phyloP scores from a whole-genome alignment of 352 stramenopile species.

The Phytophthora niederhauseri region DNA sequence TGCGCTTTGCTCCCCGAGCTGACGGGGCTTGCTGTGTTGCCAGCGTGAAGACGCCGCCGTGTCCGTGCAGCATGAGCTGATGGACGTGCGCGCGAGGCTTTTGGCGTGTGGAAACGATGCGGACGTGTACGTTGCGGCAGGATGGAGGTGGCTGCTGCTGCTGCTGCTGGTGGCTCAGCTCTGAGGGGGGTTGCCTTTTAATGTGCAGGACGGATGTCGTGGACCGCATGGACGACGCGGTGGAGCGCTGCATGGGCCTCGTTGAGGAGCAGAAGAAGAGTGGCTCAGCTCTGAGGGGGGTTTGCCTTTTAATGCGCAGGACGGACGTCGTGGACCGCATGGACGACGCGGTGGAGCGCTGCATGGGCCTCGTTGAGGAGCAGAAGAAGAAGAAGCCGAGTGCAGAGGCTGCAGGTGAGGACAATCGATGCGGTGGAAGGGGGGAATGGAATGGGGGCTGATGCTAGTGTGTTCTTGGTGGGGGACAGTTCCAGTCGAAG shows the following conservation, averaged over 20 bases:
- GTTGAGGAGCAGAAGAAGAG: conserved; percentile 15
- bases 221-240: conserved; percentile 40
- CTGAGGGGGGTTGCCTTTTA: background rate
- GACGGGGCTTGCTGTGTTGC: background rate
- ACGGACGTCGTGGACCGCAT: conserved; percentile 39
- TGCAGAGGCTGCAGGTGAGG: conserved; percentile 10
- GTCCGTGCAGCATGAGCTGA: conserved; percentile 28
- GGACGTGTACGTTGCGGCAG: conserved; percentile 27
- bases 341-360: conserved; percentile 45
- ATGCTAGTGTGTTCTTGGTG: background rate
- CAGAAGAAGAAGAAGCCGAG: conserved; percentile 16
- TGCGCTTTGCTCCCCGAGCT: background rate
- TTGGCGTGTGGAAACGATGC: conserved; percentile 17
- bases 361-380: conserved; percentile 23
- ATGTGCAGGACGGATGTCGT: conserved; percentile 39
- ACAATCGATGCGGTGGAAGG: background rate
- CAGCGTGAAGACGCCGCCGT: conserved; percentile 12
- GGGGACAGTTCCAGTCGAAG: conserved; percentile 30
- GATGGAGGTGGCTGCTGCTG: background rate
- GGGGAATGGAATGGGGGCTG: background rate
- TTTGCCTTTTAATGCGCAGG: conserved; percentile 23
- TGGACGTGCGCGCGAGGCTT: conserved; percentile 35
- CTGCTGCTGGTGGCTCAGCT: background rate
- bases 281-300: background rate
- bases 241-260: conserved; percentile 41